Evolutionary conservation across 331 rosid species (phyloP).

Genomic region (Malus hybrid): DNA sequence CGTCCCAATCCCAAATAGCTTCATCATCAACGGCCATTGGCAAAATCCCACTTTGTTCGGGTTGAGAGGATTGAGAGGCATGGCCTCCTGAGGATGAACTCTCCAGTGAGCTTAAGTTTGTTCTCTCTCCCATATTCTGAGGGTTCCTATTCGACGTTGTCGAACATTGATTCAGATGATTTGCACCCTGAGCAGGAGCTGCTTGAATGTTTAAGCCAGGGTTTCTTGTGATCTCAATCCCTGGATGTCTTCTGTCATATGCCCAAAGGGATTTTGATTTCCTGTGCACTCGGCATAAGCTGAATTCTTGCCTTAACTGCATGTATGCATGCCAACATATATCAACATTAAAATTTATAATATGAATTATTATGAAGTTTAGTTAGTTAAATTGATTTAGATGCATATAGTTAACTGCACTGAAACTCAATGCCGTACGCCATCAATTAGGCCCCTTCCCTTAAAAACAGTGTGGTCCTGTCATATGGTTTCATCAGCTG

Average conservation of each 20-base stretch:
- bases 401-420: too few species aligned
- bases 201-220: neutral
- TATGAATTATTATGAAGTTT: neutral
- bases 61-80: conserved; percentile 8
- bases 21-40: conserved; percentile 30
- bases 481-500: too few species aligned
- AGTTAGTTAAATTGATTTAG: too few species aligned
- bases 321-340: conserved; percentile 1
- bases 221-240: neutral
- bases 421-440: neutral
- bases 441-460: neutral
- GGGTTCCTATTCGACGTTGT: too few species aligned
- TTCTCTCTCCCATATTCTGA: conserved; percentile 1
- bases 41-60: conserved; percentile 8
- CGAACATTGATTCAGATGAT: neutral
- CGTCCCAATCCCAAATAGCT: conserved; percentile 47
- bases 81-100: conserved; percentile 38
- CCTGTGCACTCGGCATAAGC: conserved; percentile 76
- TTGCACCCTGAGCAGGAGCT: neutral
- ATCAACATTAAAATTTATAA: neutral
- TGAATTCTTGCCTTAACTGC: conserved; percentile 72
- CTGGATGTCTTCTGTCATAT: conserved; percentile 62
- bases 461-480: neutral
- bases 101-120: neutral
- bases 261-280: conserved; percentile 66